Evolutionary conservation across 768 basidiomycete species (phyloP), one percentile per base, ranked within the genome.

Genomic region (Lenzites betulinus): DNA sequence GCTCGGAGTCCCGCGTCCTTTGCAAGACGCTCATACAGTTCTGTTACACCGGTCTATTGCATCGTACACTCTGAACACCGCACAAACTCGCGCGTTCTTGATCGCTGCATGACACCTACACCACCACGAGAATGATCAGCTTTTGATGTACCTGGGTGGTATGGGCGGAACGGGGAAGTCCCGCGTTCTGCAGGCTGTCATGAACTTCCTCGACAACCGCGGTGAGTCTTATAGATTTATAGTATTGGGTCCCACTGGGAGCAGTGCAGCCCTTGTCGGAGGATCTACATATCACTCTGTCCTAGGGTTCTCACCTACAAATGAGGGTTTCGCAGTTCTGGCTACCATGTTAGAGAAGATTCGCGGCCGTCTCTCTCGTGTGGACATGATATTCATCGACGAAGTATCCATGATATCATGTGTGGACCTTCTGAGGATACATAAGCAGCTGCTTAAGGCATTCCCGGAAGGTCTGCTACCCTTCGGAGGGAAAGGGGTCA

Each of bases 301-400:
- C 1, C 43, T 67, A 15, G 39, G 63, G 13, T 39, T 68, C 20
- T 25, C 39, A 8, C 7, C 28, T 9, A 39, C 35, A 39, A 7
- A 5, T 28, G 35, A 36, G 26, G 30, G 5, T 3, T 6, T 6
- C 7, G 9, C 5, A 7, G 36, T 36, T 33, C 18, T 16, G 28
- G 7, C 25, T 4, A 4, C 20, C 9, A 15, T 13, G 7, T 13
- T 36, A 13, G 35, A 36, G 35, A 36, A 36, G 13, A 36, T 36
- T 13, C 50, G n/a, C 28, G 26, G 25, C 7, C 26, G 30, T 13
- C 26, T 66, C 4, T 23, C 61, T n/a, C 70, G 73, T 9, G 74
- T 78, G 7, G 67, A 77, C 0, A 74, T 77, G 60, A 64, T 78
- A 7, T 77, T 79, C 43, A 61, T 79, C n/a, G 76, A 79, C 67